phyloP scores from a whole-genome alignment of 2,329 filamentous ascomycete genomes.

The Botrytis fragariae region DNA sequence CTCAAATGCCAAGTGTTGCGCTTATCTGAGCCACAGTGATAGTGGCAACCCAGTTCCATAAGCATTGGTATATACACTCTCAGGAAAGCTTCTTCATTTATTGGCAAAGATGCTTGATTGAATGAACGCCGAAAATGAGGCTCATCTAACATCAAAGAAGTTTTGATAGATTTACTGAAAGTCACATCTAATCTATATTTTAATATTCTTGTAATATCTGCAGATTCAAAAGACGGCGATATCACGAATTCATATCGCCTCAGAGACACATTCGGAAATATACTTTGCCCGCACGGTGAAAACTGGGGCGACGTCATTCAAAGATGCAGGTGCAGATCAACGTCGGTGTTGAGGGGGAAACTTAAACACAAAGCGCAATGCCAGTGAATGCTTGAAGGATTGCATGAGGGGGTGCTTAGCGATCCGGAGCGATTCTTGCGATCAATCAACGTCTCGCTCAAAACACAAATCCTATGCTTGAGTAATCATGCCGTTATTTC shows the following conservation, averaged over 20 bases:
- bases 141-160: neutral
- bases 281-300: neutral
- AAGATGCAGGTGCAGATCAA: neutral
- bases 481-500: neutral
- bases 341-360: neutral
- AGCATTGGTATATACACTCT: neutral
- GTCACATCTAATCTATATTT: neutral
- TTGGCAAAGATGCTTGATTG: neutral
- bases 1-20: neutral
- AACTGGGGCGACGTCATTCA: neutral
- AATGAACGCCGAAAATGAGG: neutral
- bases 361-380: neutral
- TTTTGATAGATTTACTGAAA: neutral
- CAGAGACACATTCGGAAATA: neutral
- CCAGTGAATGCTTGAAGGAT: neutral
- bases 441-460: neutral
- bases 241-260: neutral
- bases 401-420: neutral
- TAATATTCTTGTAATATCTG: neutral
- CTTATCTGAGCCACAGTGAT: neutral
- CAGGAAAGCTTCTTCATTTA: neutral
- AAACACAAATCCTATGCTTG: neutral
- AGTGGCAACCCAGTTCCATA: no score
- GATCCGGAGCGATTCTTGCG: neutral
- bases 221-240: neutral